These are phyloP conservation scores for Trichoderma koningiopsis DNA, from an alignment of 2,329 filamentous ascomycete genomes.

Conservation along the genomic window DNA sequence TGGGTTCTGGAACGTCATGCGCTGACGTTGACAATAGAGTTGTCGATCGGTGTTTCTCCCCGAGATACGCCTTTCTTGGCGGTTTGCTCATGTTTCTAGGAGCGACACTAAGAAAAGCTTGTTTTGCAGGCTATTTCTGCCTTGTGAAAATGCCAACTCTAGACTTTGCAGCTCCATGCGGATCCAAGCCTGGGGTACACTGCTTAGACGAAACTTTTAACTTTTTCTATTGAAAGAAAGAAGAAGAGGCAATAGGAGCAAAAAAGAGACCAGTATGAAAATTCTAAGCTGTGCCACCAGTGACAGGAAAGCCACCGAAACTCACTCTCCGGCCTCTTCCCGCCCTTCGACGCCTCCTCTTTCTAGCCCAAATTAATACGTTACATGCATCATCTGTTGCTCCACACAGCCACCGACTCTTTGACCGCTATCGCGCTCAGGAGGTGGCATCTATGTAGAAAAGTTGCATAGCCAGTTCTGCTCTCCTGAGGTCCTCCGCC, in stretches of 20 bases:
- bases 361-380: not conserved
- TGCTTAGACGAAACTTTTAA: not conserved
- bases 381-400: not conserved
- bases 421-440: not conserved
- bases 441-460: not conserved
- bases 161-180: not conserved
- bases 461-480: not conserved
- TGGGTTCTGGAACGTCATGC: not conserved
- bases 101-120: not conserved
- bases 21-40: not conserved
- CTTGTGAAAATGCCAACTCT: not conserved
- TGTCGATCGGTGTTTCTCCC: not conserved
- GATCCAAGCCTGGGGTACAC: not conserved
- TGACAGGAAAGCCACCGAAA: not conserved
- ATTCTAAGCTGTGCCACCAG: not conserved
- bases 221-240: not conserved
- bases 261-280: not conserved
- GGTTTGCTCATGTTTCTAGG: not conserved
- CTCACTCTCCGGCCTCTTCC: not conserved
- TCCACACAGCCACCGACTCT: not conserved
- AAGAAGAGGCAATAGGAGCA: not conserved
- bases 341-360: not conserved
- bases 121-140: not conserved
- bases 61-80: not conserved
- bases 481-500: not conserved